phyloP scores from a whole-genome alignment of 2,329 filamentous ascomycete genomes.

The Fusarium poae region DNA sequence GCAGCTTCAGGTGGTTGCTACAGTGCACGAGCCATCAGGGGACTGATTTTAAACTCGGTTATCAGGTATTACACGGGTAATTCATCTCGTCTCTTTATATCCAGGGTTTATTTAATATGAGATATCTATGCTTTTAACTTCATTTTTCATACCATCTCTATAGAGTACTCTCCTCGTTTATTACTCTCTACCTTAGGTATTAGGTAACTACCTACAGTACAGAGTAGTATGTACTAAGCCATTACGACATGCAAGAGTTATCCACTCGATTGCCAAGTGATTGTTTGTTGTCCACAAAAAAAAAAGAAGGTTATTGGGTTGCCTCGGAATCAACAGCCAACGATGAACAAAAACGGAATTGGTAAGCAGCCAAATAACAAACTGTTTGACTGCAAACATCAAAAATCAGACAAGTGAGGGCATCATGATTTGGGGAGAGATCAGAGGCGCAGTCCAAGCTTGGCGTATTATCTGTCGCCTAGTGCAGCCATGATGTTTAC shows the following conservation, averaged over 20 bases:
- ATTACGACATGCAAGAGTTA: slow-evolving; percentile 3
- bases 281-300: slow-evolving; percentile 20
- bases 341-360: slow-evolving; percentile 17
- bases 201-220: too few species aligned
- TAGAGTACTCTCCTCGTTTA: too few species aligned
- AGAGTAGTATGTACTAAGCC: too few species aligned
- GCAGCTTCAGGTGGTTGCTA: slow-evolving; percentile 37
- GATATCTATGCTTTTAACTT: background rate
- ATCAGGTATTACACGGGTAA: slow-evolving; percentile 3
- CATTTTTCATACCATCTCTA: background rate
- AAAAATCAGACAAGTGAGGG: slow-evolving; percentile 26
- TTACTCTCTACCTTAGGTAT: too few species aligned
- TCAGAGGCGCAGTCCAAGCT: slow-evolving; percentile 1
- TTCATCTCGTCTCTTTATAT: slow-evolving; percentile 4
- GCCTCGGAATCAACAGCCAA: slow-evolving; percentile 14
- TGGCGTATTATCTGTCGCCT: background rate
- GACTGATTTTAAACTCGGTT: slow-evolving; percentile 22
- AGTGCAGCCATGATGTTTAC: slow-evolving; percentile 4
- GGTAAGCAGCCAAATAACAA: slow-evolving; percentile 22
- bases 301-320: slow-evolving; percentile 17
- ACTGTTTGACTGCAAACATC: background rate
- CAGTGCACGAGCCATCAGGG: slow-evolving; percentile 40
- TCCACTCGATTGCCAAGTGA: slow-evolving; percentile 11
- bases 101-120: background rate
- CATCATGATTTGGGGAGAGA: slow-evolving; percentile 9